A percentile compares a stretch with the other conserved stretches of the same genome.
These are phyloP conservation scores for Citrullus mucosospermus DNA, from an alignment of 306 rosid genomes.

Conservation along the genomic window DNA sequence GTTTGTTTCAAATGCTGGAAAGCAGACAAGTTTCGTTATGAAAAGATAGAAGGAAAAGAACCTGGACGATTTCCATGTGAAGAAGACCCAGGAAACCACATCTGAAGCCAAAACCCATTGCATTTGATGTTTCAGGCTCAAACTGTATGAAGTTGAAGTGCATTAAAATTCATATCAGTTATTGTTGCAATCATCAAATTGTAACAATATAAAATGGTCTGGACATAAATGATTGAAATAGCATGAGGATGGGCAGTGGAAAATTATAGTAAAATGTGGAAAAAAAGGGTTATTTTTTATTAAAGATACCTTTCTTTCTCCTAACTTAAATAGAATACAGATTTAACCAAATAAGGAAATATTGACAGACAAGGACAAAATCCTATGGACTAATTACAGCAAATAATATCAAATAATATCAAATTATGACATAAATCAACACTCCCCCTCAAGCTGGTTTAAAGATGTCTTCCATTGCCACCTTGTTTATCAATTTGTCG, in stretches of 20 bases:
- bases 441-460: no score
- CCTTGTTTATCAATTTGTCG: no score
- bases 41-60: conserved; percentile 18
- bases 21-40: neutral
- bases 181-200: neutral
- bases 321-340: no score
- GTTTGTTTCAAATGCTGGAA: neutral
- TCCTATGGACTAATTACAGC: no score
- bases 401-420: no score
- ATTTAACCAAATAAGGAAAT: no score
- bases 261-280: neutral
- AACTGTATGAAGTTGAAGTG: conserved; percentile 28
- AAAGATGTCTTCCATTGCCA: no score
- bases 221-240: neutral
- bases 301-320: no score
- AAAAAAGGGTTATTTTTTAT: no score
- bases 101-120: conserved; percentile 98
- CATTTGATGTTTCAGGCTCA: conserved; percentile 92
- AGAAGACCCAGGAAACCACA: conserved; percentile 95
- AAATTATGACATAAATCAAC: no score
- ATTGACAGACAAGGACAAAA: no score
- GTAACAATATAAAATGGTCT: neutral
- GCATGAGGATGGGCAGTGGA: neutral
- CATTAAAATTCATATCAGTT: neutral
- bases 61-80: conserved; percentile 98